phyloP scores from a whole-genome alignment of 768 basidiomycete species.

The Kwoniella pini region DNA sequence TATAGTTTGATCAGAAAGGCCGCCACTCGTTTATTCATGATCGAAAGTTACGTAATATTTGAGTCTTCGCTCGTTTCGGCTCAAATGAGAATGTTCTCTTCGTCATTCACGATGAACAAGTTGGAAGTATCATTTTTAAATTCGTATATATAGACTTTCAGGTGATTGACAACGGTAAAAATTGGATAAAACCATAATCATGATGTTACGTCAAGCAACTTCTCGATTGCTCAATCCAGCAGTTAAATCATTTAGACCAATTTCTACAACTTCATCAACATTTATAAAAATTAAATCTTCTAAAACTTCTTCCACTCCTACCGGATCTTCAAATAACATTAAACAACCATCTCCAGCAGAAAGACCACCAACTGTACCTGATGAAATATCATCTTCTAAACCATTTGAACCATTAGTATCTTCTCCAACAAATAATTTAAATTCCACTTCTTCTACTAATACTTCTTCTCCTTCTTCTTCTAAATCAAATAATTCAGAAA shows the following conservation, averaged over 20 bases:
- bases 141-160: no score
- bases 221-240: constrained; percentile 7
- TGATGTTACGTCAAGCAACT: constrained; percentile 24
- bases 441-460: constrained; percentile 17
- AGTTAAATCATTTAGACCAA: constrained; percentile 17
- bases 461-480: constrained; percentile 1
- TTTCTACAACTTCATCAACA: constrained; percentile 20
- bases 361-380: constrained; percentile 41
- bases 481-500: constrained; percentile 6
- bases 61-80: no score
- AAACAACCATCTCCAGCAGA: constrained; percentile 44
- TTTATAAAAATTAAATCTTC: constrained; percentile 33
- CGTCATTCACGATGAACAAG: no score
- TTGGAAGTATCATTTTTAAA: no score
- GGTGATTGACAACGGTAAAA: no score
- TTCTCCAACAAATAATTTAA: constrained; percentile 5
- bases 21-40: no score
- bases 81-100: no score
- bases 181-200: no score
- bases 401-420: constrained; percentile 34
- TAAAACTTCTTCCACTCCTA: neutral
- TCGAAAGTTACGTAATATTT: no score
- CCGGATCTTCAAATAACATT: neutral
- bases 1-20: no score
- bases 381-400: constrained; percentile 19